Conservation (phyloP, 1,139 yeast genomes). For the Nakaseomyces glabratus region DNA sequence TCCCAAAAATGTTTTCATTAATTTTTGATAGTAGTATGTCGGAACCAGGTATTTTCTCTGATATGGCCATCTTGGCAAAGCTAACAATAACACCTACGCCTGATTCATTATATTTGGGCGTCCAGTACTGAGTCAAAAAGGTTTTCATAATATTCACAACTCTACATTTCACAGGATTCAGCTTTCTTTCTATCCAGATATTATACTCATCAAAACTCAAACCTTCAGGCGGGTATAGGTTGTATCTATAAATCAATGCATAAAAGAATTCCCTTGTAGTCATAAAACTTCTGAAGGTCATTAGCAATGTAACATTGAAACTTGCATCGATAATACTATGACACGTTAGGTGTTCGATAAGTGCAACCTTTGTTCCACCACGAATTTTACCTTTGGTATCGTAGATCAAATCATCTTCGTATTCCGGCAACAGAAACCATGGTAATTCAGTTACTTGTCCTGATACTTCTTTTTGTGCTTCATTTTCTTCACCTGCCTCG, state of each 20-base stretch:
- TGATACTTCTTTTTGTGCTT: background rate
- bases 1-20: slow-evolving; percentile 18
- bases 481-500: slow-evolving; percentile 13
- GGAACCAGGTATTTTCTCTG: slow-evolving; percentile 40
- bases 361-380: slow-evolving; percentile 79
- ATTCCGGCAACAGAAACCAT: slow-evolving; percentile 78
- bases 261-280: slow-evolving; percentile 57
- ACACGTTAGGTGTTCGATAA: slow-evolving; percentile 75
- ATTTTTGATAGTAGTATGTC: slow-evolving; percentile 29
- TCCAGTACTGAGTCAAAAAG: slow-evolving; percentile 73
- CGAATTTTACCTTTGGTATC: slow-evolving; percentile 67
- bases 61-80: slow-evolving; percentile 46
- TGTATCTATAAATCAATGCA: slow-evolving; percentile 55
- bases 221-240: slow-evolving; percentile 80
- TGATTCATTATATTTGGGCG: slow-evolving; percentile 49
- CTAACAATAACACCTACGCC: slow-evolving; percentile 46
- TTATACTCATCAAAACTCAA: slow-evolving; percentile 74
- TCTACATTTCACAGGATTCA: slow-evolving; percentile 51
- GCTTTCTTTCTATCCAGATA: slow-evolving; percentile 61
- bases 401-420: slow-evolving; percentile 60
- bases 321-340: slow-evolving; percentile 61
- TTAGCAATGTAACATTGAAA: slow-evolving; percentile 62
- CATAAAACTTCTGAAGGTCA: slow-evolving; percentile 71
- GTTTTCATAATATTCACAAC: slow-evolving; percentile 65
- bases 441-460: slow-evolving; percentile 36